These are phyloP conservation scores for Barnettozyma populi DNA, from an alignment of 805 yeast genomes.

Conservation along the genomic window DNA sequence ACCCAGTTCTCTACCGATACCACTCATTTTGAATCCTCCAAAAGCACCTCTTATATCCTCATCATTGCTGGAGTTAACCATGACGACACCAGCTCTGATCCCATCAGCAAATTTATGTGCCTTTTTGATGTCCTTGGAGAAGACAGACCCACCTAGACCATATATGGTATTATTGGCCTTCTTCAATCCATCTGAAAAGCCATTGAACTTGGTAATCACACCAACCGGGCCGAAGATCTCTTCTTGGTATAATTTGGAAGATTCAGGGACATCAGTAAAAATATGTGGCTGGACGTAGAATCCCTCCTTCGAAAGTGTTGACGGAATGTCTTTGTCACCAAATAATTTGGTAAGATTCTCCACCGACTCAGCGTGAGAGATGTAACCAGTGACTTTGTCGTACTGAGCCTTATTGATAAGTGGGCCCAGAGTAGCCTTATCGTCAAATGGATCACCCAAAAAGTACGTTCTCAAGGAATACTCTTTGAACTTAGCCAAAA, in stretches of 20 bases:
- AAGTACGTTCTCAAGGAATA: slow-evolving; percentile 45
- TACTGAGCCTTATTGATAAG: slow-evolving; percentile 52
- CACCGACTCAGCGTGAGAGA: slow-evolving; percentile 40
- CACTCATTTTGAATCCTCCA: slow-evolving; percentile 77
- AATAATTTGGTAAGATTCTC: slow-evolving; percentile 45
- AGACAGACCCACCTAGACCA: slow-evolving; percentile 81
- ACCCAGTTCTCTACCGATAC: slow-evolving; percentile 79
- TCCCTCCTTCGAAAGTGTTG: slow-evolving; percentile 34
- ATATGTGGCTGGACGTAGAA: slow-evolving; percentile 72
- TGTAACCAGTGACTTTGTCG: slow-evolving; percentile 44
- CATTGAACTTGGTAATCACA: slow-evolving; percentile 54
- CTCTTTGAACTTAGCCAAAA: slow-evolving; percentile 37
- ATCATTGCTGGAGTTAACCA: slow-evolving; percentile 65
- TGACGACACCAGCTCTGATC: slow-evolving; percentile 62
- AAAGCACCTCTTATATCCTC: slow-evolving; percentile 65
- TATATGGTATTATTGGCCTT: slow-evolving; percentile 69
- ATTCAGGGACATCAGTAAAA: slow-evolving; percentile 62
- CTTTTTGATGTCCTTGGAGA: slow-evolving; percentile 58
- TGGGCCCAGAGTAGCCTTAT: slow-evolving; percentile 51
- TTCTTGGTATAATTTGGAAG: slow-evolving; percentile 64
- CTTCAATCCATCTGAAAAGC: slow-evolving; percentile 61
- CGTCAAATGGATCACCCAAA: slow-evolving; percentile 51
- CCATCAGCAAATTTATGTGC: slow-evolving; percentile 62
- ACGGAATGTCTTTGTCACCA: slow-evolving; percentile 32
- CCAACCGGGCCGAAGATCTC: slow-evolving; percentile 91